Evolutionary conservation across 805 yeast genomes (phyloP).

Genomic region (Komagataella ulmi): DNA sequence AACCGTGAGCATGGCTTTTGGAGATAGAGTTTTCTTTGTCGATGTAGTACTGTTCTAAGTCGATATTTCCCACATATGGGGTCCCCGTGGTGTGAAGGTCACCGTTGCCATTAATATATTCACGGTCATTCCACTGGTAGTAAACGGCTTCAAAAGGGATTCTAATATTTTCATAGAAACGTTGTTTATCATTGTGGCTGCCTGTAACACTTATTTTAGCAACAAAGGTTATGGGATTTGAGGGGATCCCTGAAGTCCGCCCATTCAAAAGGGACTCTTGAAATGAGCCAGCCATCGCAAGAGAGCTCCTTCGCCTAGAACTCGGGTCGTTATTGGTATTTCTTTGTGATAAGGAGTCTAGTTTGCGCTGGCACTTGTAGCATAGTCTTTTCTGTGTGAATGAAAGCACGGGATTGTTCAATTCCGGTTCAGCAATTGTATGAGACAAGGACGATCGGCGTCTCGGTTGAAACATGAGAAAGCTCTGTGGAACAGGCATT

Average conservation of each 20-base stretch:
- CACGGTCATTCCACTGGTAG: slow-evolving; percentile 7
- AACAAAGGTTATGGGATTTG: slow-evolving; percentile 12
- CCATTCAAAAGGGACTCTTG: slow-evolving; percentile 12
- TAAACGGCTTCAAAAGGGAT: slow-evolving; percentile 14
- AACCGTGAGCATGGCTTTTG: not conserved
- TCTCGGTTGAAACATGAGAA: slow-evolving; percentile 5
- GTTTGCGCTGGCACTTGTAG: not conserved
- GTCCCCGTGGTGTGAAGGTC: not conserved
- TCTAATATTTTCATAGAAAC: slow-evolving; percentile 4
- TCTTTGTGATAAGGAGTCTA: not conserved
- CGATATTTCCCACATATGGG: slow-evolving; percentile 19
- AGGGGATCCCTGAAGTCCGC: slow-evolving; percentile 8
- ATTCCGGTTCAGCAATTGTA: not conserved
- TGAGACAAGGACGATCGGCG: slow-evolving; percentile 13
- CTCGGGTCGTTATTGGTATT: not conserved
- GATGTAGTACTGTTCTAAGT: slow-evolving; percentile 13
- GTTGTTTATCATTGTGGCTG: not conserved
- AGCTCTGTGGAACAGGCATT: not conserved
- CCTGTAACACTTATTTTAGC: slow-evolving; percentile 11
- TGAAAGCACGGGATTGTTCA: not conserved
- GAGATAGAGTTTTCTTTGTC: slow-evolving; percentile 6
- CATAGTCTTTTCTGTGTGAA: not conserved
- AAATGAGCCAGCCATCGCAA: slow-evolving; percentile 5
- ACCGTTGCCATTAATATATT: not conserved
- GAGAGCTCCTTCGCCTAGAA: slow-evolving; percentile 1